phyloP scores from a whole-genome alignment of 768 basidiomycete genomes.

The Suillus ampliporus region DNA sequence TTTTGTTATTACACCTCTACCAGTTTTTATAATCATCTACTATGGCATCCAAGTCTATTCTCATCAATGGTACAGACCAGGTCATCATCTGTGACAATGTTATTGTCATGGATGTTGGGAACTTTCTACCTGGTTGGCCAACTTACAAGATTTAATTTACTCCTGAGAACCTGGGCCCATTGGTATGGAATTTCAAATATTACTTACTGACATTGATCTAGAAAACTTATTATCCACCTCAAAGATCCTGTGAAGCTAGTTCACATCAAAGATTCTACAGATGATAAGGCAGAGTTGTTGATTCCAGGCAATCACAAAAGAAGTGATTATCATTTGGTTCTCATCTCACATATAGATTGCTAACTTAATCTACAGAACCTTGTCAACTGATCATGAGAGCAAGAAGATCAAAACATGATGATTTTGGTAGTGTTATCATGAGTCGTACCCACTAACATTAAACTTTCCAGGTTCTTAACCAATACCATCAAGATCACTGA shows the following conservation, averaged over 20 bases:
- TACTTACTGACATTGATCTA: background rate
- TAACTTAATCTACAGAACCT: background rate
- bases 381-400: background rate
- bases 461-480: too few species aligned
- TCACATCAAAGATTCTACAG: background rate
- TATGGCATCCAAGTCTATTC: constrained; percentile 66
- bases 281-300: background rate
- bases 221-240: background rate
- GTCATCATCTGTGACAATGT: background rate
- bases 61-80: background rate
- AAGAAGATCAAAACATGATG: background rate
- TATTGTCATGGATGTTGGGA: background rate
- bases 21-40: too few species aligned
- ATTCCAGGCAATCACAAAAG: background rate
- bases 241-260: background rate
- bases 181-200: background rate
- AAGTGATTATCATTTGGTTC: background rate
- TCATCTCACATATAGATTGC: background rate
- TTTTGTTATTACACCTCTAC: too few species aligned
- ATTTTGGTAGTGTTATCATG: too few species aligned
- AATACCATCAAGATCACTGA: too few species aligned
- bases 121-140: background rate
- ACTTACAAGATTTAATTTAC: constrained; percentile 17
- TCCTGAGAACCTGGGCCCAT: constrained; percentile 21
- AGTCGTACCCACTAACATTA: too few species aligned